Percentiles rank a stretch among this genome's conserved stretches.
Evolutionary conservation across 2,329 filamentous ascomycete species (phyloP).

Genomic region (Curvularia spicifera): DNA sequence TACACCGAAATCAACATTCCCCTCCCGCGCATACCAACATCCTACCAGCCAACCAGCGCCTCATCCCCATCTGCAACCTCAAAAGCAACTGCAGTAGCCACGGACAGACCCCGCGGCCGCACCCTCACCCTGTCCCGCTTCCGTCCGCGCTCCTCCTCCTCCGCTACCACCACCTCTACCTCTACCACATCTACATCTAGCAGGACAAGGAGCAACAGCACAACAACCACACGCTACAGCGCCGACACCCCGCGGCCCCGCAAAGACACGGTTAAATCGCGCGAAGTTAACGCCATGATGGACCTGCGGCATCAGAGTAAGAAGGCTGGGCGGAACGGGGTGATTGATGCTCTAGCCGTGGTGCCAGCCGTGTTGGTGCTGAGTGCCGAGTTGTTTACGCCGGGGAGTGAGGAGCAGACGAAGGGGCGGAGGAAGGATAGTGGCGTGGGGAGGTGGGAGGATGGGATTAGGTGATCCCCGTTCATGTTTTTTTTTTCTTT

Average conservation of each 20-base stretch:
- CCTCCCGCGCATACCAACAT: conserved; percentile 30
- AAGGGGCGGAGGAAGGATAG: conserved; percentile 21
- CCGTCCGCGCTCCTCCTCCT: conserved; percentile 31
- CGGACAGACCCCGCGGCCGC: conserved; percentile 18
- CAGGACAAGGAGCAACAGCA: neutral
- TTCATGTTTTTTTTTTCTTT: too few species aligned
- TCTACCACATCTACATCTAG: neutral
- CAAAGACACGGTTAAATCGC: conserved; percentile 29
- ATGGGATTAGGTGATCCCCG: conserved; percentile 22
- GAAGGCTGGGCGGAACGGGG: conserved; percentile 28
- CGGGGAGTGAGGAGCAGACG: conserved; percentile 20
- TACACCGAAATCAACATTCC: conserved; percentile 48
- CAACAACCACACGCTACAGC: neutral
- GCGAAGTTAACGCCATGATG: conserved; percentile 35
- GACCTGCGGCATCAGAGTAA: conserved; percentile 30
- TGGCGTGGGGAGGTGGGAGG: conserved; percentile 35
- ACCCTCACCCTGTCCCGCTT: conserved; percentile 37
- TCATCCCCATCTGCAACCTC: neutral
- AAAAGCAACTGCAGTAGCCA: neutral
- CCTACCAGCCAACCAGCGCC: conserved; percentile 6
- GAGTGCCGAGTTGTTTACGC: conserved; percentile 47
- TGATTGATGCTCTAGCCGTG: conserved; percentile 45
- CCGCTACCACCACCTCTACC: neutral
- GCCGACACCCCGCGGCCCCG: conserved; percentile 32
- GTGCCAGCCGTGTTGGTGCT: conserved; percentile 45